Evolutionary conservation across 73 alveolate species (phyloP).

Genomic region (Stentor coeruleus): DNA sequence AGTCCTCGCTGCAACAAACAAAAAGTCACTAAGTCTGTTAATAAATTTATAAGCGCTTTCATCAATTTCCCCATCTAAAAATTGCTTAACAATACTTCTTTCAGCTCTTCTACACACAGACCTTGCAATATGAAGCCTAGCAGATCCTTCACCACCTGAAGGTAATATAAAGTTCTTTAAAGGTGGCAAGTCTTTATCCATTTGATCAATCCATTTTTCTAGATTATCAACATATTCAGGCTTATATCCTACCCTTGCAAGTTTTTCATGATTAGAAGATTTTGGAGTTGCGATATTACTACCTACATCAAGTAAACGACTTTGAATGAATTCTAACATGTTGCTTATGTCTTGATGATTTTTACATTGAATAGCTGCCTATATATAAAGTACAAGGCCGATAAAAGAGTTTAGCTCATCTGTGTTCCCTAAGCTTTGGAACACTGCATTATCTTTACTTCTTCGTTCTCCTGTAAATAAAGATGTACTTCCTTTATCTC

Average conservation of each 20-base stretch:
- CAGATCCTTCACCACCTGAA: constrained; percentile 58
- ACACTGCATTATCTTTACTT: constrained; percentile 41
- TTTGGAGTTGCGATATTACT: constrained; percentile 70
- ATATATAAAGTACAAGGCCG: constrained; percentile 38
- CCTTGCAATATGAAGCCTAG: constrained; percentile 57
- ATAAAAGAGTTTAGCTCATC: constrained; percentile 68
- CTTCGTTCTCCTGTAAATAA: constrained; percentile 62
- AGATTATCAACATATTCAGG: constrained; percentile 35
- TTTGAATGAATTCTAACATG: constrained; percentile 35
- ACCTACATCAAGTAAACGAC: constrained; percentile 62
- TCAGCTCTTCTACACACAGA: constrained; percentile 68
- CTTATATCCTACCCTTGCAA: constrained; percentile 45
- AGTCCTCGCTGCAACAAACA: constrained; percentile 53
- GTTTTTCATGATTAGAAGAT: constrained; percentile 43
- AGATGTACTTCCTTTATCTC: constrained; percentile 72
- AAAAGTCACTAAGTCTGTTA: constrained; percentile 68
- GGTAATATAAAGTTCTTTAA: constrained; percentile 61
- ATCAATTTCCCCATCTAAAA: constrained; percentile 43
- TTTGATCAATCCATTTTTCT: constrained; percentile 60
- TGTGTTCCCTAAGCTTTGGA: constrained; percentile 51
- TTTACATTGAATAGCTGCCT: neutral
- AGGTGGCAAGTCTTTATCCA: constrained; percentile 43
- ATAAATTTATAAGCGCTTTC: constrained; percentile 39
- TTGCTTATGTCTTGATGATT: neutral
- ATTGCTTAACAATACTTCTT: constrained; percentile 39